These are phyloP conservation scores for Purshia tridentata DNA, from an alignment of 306 rosid genomes.

Conservation along the genomic window DNA sequence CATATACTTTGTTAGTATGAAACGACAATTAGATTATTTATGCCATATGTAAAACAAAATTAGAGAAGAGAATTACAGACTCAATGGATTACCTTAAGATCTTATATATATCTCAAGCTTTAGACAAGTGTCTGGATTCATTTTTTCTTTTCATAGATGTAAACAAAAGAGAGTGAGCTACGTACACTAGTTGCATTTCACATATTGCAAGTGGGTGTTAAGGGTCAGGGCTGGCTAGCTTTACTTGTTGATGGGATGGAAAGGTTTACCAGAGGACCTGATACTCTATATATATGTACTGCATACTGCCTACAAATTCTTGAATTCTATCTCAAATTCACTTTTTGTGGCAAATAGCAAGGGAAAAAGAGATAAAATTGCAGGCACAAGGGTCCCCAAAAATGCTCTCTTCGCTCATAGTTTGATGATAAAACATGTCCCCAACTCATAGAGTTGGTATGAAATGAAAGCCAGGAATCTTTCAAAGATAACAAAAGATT, in stretches of 20 bases:
- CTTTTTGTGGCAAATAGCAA: constrained; percentile 54
- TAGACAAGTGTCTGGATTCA: constrained; percentile 10
- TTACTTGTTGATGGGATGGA: constrained; percentile 56
- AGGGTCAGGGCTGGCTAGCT: constrained; percentile 17
- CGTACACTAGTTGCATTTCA: constrained; percentile 26
- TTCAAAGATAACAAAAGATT: constrained; percentile 51
- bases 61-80: no score
- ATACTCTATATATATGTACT: constrained; percentile 34
- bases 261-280: constrained; percentile 63
- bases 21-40: no score
- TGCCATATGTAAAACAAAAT: no score
- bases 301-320: constrained; percentile 38
- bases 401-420: background rate
- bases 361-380: constrained; percentile 42
- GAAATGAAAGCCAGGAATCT: constrained; percentile 59
- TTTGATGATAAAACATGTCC: constrained; percentile 15
- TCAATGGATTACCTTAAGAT: constrained; percentile 9
- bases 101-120: background rate
- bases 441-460: constrained; percentile 35
- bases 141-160: constrained; percentile 7
- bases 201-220: constrained; percentile 45
- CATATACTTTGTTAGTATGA: no score
- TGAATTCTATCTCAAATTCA: constrained; percentile 38
- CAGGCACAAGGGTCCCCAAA: constrained; percentile 37
- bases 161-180: constrained; percentile 15